Evolutionary conservation across 2,329 filamentous ascomycete genomes (phyloP).

Genomic region (Nemania abortiva): DNA sequence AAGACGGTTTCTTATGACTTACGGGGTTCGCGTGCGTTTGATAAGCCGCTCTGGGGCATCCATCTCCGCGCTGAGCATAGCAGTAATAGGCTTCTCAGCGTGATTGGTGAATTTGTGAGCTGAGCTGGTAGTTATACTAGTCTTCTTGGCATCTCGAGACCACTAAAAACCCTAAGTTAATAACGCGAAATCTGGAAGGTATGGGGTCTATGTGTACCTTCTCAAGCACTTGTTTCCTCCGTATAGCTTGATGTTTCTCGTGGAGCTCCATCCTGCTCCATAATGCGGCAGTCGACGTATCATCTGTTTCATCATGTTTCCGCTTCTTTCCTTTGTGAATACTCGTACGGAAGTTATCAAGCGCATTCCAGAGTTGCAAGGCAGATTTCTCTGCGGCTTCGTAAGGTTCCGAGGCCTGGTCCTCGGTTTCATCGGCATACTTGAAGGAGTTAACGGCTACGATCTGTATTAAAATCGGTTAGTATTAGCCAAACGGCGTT

Average conservation of each 20-base stretch:
- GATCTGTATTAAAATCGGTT: slow-evolving; percentile 55
- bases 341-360: slow-evolving; percentile 75
- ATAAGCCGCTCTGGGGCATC: slow-evolving; percentile 74
- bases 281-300: slow-evolving; percentile 72
- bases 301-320: slow-evolving; percentile 65
- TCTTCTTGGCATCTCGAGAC: slow-evolving; percentile 81
- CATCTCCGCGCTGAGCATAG: slow-evolving; percentile 76
- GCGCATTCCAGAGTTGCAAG: slow-evolving; percentile 84
- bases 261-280: slow-evolving; percentile 78
- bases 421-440: slow-evolving; percentile 58
- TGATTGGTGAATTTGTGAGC: slow-evolving; percentile 65
- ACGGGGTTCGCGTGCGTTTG: slow-evolving; percentile 74
- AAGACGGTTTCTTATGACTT: slow-evolving; percentile 13
- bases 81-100: slow-evolving; percentile 72
- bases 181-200: background rate
- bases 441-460: slow-evolving; percentile 82
- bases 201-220: slow-evolving; percentile 52
- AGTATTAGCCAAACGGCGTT: background rate
- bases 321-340: slow-evolving; percentile 73
- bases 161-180: slow-evolving; percentile 64
- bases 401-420: slow-evolving; percentile 65
- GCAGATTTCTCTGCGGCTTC: slow-evolving; percentile 87
- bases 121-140: slow-evolving; percentile 65
- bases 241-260: slow-evolving; percentile 69
- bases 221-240: slow-evolving; percentile 80